A percentile compares a stretch with the other conserved stretches of the same genome.
Conservation (phyloP, 148 eudicot genomes). For the Heliosperma pusillum region DNA sequence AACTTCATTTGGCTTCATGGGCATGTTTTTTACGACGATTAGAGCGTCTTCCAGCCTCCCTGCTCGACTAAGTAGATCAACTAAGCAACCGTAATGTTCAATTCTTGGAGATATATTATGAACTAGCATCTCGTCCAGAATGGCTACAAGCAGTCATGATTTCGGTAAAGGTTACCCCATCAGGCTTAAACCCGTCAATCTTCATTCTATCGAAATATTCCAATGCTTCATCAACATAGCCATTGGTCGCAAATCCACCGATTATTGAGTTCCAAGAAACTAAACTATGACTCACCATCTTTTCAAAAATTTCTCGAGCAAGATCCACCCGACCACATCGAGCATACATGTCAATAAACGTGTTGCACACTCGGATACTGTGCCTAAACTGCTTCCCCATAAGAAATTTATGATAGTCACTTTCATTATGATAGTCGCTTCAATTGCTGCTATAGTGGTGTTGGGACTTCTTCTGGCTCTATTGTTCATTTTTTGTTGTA, state of each 20-base stretch:
- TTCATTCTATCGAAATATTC: constrained; percentile 41
- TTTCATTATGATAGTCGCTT: too few species aligned
- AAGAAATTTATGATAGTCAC: constrained; percentile 43
- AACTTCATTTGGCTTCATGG: constrained; percentile 49
- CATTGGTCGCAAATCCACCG: constrained; percentile 57
- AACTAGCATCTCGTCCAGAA: constrained; percentile 45
- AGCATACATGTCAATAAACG: constrained; percentile 62
- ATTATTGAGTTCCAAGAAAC: constrained; percentile 69
- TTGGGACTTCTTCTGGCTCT: too few species aligned
- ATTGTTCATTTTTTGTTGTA: too few species aligned
- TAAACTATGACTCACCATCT: constrained; percentile 39
- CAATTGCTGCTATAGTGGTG: too few species aligned
- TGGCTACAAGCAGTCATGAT: constrained; percentile 69
- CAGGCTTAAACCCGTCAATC: constrained; percentile 42
- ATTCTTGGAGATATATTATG: constrained; percentile 43
- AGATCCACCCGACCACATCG: constrained; percentile 62
- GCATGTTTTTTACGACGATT: constrained; percentile 43
- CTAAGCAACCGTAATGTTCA: constrained; percentile 68
- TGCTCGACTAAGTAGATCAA: constrained; percentile 59
- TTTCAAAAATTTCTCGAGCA: constrained; percentile 44
- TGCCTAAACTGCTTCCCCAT: constrained; percentile 26
- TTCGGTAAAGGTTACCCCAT: constrained; percentile 57
- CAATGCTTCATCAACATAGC: constrained; percentile 41
- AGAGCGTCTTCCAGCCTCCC: constrained; percentile 50
- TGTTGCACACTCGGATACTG: constrained; percentile 43